Evolutionary conservation across 257 asterid genomes (phyloP), one percentile per base, ranked within the genome.

Genomic region (Fraxinus anomala): DNA sequence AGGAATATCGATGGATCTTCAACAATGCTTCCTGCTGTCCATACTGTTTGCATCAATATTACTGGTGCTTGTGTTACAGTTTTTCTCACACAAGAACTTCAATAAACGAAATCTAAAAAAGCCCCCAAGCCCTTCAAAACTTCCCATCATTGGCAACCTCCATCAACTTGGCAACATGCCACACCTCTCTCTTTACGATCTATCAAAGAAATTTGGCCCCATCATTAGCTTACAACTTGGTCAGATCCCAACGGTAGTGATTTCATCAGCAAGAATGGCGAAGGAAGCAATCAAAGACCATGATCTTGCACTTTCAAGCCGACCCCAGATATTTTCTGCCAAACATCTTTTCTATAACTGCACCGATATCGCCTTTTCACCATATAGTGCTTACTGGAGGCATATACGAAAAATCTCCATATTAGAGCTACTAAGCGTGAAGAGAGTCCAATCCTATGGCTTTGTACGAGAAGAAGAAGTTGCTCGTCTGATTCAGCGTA

Each of bases 121-220:
- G 70, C 92, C 83, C 14, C 91, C 91, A 37, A 73, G 87, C 81
- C 94, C 92, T 5, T 84, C 74, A 19, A 85, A 78, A 17, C 91
- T 90, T 28, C 92, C 94, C 17, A 73, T 90, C 26, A 85, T 90
- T 1, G 94, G 94, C 40, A 90, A 90, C 80, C 92, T 90, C 76
- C 89, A 88, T 71, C 89, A 80, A 70, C 89, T 90, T 0, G 86
- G 94, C 4, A 83, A 81, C 40, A 73, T 80, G 65, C 92, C 94
- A 8, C 94, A 88, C 81, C 78, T 85, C 56, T 85, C 91, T 28
- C 88, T 90, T 28, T 68, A 68, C 76, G 36, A 74, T 16, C 83
- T 86, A 1, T 73, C 94, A 56, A 80, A 83, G 74, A 82, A 77
- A 68, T 79, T 23, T 11, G 94, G 94, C 56, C 91, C 89, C 8